A percentile compares a stretch with the other conserved stretches of the same genome.
These are phyloP conservation scores for Euphorbia lathyris DNA, from an alignment of 345 rosid species.

Conservation along the genomic window DNA sequence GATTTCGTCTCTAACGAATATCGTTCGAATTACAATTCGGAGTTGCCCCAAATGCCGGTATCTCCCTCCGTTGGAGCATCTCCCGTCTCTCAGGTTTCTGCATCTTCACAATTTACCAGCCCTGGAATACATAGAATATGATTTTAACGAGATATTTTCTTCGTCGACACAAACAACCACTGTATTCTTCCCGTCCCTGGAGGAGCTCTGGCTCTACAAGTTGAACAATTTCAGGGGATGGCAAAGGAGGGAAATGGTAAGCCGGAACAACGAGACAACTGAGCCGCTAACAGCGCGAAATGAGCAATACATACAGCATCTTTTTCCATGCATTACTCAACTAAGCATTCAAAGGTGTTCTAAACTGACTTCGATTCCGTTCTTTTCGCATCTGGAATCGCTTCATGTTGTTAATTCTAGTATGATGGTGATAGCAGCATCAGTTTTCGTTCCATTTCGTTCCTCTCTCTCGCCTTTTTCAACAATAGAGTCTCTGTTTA, in stretches of 20 bases:
- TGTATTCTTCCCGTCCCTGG: slow-evolving; percentile 7
- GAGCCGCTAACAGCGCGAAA: not conserved
- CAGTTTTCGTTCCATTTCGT: not conserved
- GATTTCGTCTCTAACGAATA: slow-evolving; percentile 7
- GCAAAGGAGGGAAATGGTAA: not conserved
- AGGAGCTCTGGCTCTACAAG: slow-evolving; percentile 14
- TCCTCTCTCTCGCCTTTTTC: slow-evolving; percentile 8
- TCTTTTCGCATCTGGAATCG: slow-evolving; percentile 11
- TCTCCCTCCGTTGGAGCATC: slow-evolving; percentile 11
- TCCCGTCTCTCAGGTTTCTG: slow-evolving; percentile 10
- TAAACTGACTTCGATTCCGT: not conserved
- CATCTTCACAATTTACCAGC: not conserved
- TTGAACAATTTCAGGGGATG: slow-evolving; percentile 17
- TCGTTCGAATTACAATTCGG: not conserved
- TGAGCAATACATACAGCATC: not conserved
- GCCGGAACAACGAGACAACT: not conserved
- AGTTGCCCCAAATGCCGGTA: slow-evolving; percentile 5
- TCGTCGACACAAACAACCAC: not conserved
- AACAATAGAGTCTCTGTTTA: not conserved
- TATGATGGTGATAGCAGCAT: slow-evolving; percentile 5
- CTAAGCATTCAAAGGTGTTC: slow-evolving; percentile 15
- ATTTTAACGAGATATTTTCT: not conserved
- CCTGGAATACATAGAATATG: slow-evolving; percentile 16
- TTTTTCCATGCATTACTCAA: not conserved
- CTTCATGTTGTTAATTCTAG: slow-evolving; percentile 10